Percentiles rank a stretch among this genome's conserved stretches.
Evolutionary conservation across 208 protist species (phyloP).

Genomic region (Angomonas desouzai): DNA sequence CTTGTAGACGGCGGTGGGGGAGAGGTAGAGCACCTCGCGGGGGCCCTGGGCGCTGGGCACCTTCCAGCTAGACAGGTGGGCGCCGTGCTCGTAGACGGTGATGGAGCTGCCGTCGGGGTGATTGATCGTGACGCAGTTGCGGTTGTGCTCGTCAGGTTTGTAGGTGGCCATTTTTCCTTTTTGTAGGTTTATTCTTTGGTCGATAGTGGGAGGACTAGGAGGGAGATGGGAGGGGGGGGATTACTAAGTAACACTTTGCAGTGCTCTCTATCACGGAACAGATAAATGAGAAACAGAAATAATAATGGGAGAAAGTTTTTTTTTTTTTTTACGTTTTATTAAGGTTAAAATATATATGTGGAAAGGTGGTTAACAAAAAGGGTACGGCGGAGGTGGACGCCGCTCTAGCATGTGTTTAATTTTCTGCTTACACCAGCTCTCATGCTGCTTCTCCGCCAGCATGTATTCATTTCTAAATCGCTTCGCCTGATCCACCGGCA

Average conservation of each 20-base stretch:
- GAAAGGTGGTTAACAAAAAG: constrained; percentile 45
- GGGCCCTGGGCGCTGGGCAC: constrained; percentile 28
- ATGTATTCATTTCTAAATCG: constrained; percentile 72
- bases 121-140: constrained; percentile 28
- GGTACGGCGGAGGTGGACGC: constrained; percentile 76
- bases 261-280: background rate
- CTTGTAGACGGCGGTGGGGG: constrained; percentile 66
- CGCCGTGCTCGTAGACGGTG: constrained; percentile 81
- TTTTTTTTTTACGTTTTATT: background rate
- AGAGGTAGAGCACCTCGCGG: constrained; percentile 72
- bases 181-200: constrained; percentile 14
- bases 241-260: too few species aligned
- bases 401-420: constrained; percentile 75
- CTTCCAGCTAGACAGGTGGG: constrained; percentile 82
- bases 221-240: background rate
- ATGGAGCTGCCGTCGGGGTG: constrained; percentile 69
- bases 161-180: constrained; percentile 27
- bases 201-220: too few species aligned
- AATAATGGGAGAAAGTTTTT: background rate
- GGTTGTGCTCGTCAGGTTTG: constrained; percentile 27
- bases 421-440: constrained; percentile 88
- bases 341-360: background rate
- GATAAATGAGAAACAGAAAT: constrained; percentile 4
- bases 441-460: constrained; percentile 81
- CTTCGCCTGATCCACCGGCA: constrained; percentile 74